These are phyloP conservation scores for Rubroboletus pulcherrimus DNA, from an alignment of 768 basidiomycete genomes.

Conservation along the genomic window DNA sequence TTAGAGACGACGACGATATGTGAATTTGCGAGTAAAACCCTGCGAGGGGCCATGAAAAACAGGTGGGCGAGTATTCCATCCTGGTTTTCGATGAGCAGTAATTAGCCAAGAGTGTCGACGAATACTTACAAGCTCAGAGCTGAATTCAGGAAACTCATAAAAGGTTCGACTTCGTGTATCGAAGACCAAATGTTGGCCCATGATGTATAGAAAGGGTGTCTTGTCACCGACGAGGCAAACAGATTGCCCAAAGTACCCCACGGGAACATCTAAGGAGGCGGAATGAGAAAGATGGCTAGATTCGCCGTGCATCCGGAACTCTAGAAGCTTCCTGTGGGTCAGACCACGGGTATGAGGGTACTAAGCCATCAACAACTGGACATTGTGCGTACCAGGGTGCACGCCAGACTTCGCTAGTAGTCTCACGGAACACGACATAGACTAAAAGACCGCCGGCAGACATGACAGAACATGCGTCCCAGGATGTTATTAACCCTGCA, in stretches of 20 bases:
- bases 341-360: background rate
- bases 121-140: background rate
- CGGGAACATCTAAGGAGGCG: background rate
- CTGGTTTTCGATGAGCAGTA: background rate
- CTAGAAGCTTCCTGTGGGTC: background rate
- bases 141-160: background rate
- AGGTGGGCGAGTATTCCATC: background rate
- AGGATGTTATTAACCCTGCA: background rate
- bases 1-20: slow-evolving; percentile 1
- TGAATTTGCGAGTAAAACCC: slow-evolving; percentile 1
- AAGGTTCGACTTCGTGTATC: background rate
- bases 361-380: background rate
- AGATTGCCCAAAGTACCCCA: background rate
- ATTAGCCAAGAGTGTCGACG: background rate
- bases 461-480: background rate
- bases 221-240: background rate
- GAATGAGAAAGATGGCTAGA: background rate
- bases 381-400: background rate
- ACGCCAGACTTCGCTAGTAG: background rate
- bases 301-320: background rate
- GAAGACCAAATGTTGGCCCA: background rate
- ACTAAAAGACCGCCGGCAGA: background rate
- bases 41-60: background rate
- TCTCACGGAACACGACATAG: background rate
- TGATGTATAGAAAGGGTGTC: background rate